Evolutionary conservation across 352 stramenopile species (phyloP), one percentile per base, ranked within the genome.

Genomic region (Globisporangium recalcitrans): DNA sequence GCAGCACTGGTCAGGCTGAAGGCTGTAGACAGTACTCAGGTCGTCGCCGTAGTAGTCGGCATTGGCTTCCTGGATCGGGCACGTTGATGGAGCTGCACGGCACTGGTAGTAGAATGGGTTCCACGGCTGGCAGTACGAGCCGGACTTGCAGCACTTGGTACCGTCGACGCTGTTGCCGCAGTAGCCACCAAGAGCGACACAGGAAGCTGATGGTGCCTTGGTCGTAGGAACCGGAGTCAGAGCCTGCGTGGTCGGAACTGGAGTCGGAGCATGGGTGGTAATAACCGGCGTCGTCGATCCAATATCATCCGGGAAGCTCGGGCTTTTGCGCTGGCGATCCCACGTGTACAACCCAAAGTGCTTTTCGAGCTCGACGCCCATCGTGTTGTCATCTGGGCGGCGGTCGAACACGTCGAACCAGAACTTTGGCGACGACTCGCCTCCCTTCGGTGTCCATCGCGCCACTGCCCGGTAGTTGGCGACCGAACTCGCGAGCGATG

Each of bases 341-440:
- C 72, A 72, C 54, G 71, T 82, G 63, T 76, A 84, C 34, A 87
- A 69, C 34, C 79, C 79, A 64, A 88, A 88, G 62, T 82, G 71
- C 52, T 65, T 67, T 58, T 88, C 79, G 10, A 75, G 71, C 48
- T 83, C 71, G 7, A 64, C 67, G 2, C 55, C 31, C 52, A 75
- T 71, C 0, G 54, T 74, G 22, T 69, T 69, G 48, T 86, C 79
- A 63, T 84, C 77, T 13, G 68, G 67, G 32, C 71, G 73, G 38
- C 77, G 74, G 51, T 88, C 77, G 52, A 87, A 88, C 27, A 78
- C 62, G 49, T 74, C 69, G 63, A 85, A 87, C 75, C 77, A 87
- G 63, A 88, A 88, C 59, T 68, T 77, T 31, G 53, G 60, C n/a
- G 10, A 57, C 46, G 49, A 29, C 24, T n/a, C 40, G 21, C 38